Evolutionary conservation across 2,329 filamentous ascomycete species (phyloP).

Genomic region (Rasamsonia emersonii): DNA sequence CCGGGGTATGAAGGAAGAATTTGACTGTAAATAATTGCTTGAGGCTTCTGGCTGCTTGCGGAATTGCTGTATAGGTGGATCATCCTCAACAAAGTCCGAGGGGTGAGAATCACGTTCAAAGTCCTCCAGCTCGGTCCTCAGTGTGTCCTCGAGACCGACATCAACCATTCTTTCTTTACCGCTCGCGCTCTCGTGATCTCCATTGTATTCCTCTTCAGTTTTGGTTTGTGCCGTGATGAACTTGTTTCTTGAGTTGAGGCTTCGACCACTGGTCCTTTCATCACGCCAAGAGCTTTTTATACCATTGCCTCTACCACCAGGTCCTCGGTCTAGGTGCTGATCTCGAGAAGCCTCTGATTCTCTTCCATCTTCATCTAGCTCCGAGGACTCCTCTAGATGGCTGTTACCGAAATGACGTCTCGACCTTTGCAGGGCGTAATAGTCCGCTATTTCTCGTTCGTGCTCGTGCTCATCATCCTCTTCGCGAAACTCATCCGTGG

Average conservation of each 20-base stretch:
- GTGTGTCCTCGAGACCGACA: slow-evolving; percentile 66
- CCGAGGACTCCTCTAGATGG: slow-evolving; percentile 75
- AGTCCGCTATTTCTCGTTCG: slow-evolving; percentile 85
- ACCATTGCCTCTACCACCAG: slow-evolving; percentile 38
- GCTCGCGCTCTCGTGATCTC: slow-evolving; percentile 18
- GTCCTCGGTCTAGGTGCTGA: slow-evolving; percentile 29
- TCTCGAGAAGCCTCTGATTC: slow-evolving; percentile 50
- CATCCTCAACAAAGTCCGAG: slow-evolving; percentile 38
- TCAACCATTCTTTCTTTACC: slow-evolving; percentile 69
- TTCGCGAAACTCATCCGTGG: slow-evolving; percentile 81
- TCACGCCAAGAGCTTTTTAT: slow-evolving; percentile 52
- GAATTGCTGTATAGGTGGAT: slow-evolving; percentile 49
- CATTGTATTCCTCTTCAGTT: slow-evolving; percentile 28
- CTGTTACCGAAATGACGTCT: slow-evolving; percentile 79
- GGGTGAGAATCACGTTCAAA: slow-evolving; percentile 34
- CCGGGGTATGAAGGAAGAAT: slow-evolving; percentile 37
- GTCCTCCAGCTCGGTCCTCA: slow-evolving; percentile 38
- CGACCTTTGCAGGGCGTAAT: slow-evolving; percentile 84
- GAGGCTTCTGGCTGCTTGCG: slow-evolving; percentile 35
- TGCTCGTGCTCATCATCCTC: slow-evolving; percentile 89
- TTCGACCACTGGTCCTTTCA: slow-evolving; percentile 33
- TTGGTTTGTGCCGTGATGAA: slow-evolving; percentile 16
- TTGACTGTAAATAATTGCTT: slow-evolving; percentile 30
- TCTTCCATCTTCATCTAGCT: slow-evolving; percentile 65
- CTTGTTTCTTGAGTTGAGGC: slow-evolving; percentile 26